Evolutionary conservation across 1,284 basidiomycete species (phyloP).

Genomic region (Malassezia sp.): DNA sequence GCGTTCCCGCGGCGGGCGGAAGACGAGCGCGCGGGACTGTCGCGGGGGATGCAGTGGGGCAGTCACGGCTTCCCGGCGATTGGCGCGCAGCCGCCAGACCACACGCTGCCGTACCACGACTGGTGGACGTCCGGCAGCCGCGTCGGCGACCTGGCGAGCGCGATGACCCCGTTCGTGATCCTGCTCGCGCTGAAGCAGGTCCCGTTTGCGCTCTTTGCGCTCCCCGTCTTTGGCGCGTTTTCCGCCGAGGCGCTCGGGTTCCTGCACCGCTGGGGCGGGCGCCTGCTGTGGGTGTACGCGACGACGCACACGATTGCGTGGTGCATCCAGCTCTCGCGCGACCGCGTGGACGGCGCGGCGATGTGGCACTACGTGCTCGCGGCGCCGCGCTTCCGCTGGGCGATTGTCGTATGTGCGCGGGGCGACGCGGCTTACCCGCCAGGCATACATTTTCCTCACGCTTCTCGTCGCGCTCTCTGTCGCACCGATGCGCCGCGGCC

Average conservation of each 20-base stretch:
- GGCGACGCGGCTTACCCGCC: too few species aligned
- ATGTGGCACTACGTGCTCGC: slow-evolving; percentile 59
- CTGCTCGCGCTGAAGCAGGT: slow-evolving; percentile 68
- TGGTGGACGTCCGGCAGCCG: slow-evolving; percentile 68
- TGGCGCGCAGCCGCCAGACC: slow-evolving; percentile 48
- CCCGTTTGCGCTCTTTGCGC: slow-evolving; percentile 68
- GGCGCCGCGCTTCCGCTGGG: slow-evolving; percentile 63
- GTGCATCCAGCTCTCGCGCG: slow-evolving; percentile 58
- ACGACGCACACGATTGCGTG: slow-evolving; percentile 62
- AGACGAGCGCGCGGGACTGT: too few species aligned
- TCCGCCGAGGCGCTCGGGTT: slow-evolving; percentile 66
- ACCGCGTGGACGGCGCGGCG: slow-evolving; percentile 51
- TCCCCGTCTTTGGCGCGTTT: slow-evolving; percentile 58
- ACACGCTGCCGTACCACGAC: slow-evolving; percentile 59
- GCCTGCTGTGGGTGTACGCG: slow-evolving; percentile 62
- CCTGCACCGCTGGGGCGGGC: slow-evolving; percentile 62
- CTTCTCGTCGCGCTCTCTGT: slow-evolving; percentile 58
- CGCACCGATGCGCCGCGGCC: slow-evolving; percentile 56
- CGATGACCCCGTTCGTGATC: slow-evolving; percentile 64
- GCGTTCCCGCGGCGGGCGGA: not conserved
- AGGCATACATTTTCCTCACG: slow-evolving; percentile 62
- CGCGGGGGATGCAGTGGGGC: slow-evolving; percentile 35
- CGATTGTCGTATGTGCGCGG: too few species aligned
- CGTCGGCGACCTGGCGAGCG: slow-evolving; percentile 65
- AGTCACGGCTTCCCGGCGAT: slow-evolving; percentile 27